Base-by-base conservation (phyloP, 176 grass and related monocot genomes). In the Carex cristatella region DNA sequence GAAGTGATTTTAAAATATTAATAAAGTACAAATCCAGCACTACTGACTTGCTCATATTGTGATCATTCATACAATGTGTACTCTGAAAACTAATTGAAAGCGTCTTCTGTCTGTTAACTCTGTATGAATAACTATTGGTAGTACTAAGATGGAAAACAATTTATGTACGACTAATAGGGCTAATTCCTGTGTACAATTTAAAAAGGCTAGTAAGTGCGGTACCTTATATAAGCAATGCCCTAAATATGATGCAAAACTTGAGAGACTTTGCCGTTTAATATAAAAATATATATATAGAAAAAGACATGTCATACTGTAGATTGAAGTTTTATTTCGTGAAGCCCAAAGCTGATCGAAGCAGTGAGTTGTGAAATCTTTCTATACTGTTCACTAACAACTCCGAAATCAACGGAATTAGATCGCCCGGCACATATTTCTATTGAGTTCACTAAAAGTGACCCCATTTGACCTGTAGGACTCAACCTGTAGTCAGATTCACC, bases 361-460 rank as follows among this genome's bases (percentile, higher is more conserved):
- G 85, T 11, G 1, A 92, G 86, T 61, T 89, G 86, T 56, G 81
- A 67, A 61, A 95, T 86, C 40, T 78, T 32, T 18, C 23, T 35
- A 49, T 19, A 65, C 0, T 87, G 65, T 1, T 73, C 72, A 4
- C 65, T 64, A 18, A 82, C 79, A 76, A 69, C 23, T 9, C 60
- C 12, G 12, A 81, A 46, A 54, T 78, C 15, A 7, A 65, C 56
- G 23, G 80, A 84, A 61, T 35, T 14, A 42, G 85, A 84, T 78
- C 89, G 75, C 31, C 90, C 86, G 13, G 85, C 91, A 85, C 93
- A 95, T 27, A 89, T 93, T 76, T 98, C 93, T 13, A 98, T 79
- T 64, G 87, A 81, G 30, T 85, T 79, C 16, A 86, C 87, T 40
- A 95, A 63, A 74, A 98, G 89, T 23, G 94, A 85, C 40, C 84